A percentile compares a stretch with the other conserved stretches of the same genome.
These are phyloP conservation scores for Typha latifolia DNA, from an alignment of 176 grass and related monocot species.

Conservation along the genomic window DNA sequence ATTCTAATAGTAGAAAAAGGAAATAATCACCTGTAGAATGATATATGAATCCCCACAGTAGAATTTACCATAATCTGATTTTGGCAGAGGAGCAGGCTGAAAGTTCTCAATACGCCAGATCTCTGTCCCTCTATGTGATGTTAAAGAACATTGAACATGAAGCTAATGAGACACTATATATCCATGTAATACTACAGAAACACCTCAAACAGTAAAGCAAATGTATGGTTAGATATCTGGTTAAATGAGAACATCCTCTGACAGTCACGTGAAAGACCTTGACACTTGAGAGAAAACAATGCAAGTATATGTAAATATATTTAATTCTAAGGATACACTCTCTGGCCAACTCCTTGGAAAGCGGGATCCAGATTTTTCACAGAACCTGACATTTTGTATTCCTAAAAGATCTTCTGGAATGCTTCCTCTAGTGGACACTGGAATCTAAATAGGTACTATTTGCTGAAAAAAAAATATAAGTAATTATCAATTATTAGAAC, in stretches of 20 bases:
- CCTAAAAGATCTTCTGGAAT: neutral
- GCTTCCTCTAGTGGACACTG: neutral
- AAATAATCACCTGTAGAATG: constrained; percentile 29
- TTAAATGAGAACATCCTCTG: neutral
- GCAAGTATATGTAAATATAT: neutral
- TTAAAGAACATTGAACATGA: constrained; percentile 15
- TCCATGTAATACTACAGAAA: neutral
- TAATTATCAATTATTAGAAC: neutral
- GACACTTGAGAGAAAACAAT: neutral
- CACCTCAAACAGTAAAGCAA: neutral
- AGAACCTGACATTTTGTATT: constrained; percentile 40
- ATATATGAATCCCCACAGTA: constrained; percentile 45
- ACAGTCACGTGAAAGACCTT: neutral
- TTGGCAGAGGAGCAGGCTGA: constrained; percentile 30
- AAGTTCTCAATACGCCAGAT: constrained; percentile 54
- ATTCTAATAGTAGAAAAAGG: neutral
- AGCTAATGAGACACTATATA: neutral
- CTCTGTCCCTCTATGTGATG: constrained; percentile 29
- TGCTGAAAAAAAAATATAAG: neutral
- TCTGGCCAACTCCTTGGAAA: constrained; percentile 62
- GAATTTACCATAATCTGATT: constrained; percentile 47
- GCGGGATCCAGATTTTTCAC: constrained; percentile 52
- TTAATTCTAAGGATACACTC: constrained; percentile 44
- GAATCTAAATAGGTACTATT: neutral
- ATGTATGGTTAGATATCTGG: neutral